Percentiles rank a stretch among this genome's conserved stretches.
Evolutionary conservation across 257 asterid genomes (phyloP).

Genomic region (Lycium ferocissimum): DNA sequence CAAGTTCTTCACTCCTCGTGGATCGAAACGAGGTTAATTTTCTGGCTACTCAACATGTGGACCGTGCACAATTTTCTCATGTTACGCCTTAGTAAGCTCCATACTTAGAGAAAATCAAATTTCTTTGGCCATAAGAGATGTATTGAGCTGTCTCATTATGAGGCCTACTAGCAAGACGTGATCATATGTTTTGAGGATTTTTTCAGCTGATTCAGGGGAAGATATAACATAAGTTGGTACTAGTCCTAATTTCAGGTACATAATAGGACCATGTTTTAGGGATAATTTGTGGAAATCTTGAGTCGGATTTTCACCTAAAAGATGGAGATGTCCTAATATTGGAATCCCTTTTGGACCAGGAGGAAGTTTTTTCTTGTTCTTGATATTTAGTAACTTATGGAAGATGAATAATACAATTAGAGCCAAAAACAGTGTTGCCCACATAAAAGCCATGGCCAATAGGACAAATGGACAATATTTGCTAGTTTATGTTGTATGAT

Average conservation of each 20-base stretch:
- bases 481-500: background rate
- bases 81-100: slow-evolving; percentile 68
- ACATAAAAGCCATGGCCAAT: slow-evolving; percentile 24
- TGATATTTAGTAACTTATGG: slow-evolving; percentile 14
- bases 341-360: slow-evolving; percentile 65
- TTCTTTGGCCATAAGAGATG: slow-evolving; percentile 50
- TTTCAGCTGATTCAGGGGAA: slow-evolving; percentile 58
- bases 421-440: slow-evolving; percentile 19
- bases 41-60: slow-evolving; percentile 49
- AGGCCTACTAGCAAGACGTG: slow-evolving; percentile 56
- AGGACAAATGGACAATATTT: background rate
- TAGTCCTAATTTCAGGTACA: slow-evolving; percentile 53
- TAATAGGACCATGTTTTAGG: slow-evolving; percentile 52
- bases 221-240: slow-evolving; percentile 51
- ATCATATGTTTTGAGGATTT: slow-evolving; percentile 56
- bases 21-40: slow-evolving; percentile 48
- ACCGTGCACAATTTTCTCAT: slow-evolving; percentile 61
- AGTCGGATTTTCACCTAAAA: slow-evolving; percentile 60
- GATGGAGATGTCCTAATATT: slow-evolving; percentile 56
- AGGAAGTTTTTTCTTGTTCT: slow-evolving; percentile 43
- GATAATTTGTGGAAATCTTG: slow-evolving; percentile 50
- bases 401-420: slow-evolving; percentile 22
- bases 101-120: slow-evolving; percentile 41
- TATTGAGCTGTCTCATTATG: slow-evolving; percentile 54
- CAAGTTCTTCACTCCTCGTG: slow-evolving; percentile 52